Evolutionary conservation across 106 monocot species (phyloP), one percentile per base, ranked within the genome.

Genomic region (Dioscorea dumetorum): DNA sequence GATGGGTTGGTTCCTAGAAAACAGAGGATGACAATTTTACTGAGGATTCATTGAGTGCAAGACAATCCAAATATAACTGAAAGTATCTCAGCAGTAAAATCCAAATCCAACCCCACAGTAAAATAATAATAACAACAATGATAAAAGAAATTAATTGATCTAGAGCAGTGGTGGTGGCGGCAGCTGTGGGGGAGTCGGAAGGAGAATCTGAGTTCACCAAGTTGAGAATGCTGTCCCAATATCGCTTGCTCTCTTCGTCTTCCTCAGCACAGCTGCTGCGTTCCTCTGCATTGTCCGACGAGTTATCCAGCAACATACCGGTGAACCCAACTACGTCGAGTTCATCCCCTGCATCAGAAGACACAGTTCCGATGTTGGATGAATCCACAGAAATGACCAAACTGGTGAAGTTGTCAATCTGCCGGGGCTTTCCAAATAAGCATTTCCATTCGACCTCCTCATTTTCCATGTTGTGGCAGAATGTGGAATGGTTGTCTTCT

Each of bases 211-310:
- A 84, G 61, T 79, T 81, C 11, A 82, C 88, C 76, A 79, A 58
- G 69, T 79, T 76, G 16, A 88, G 71, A 58, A 88, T 84, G 49
- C 78, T 71, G 63, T 66, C 79, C 88, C 88, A 88, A 70, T 88
- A 84, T 73, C 60, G 81, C 73, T 71, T 79, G 74, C 60, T 73
- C 41, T 41, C 41, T 41, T 41, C 73, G 24, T 66, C 71, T 49
- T 72, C 74, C 5, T 62, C 64, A 19, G 49, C 67, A 12, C 67
- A 50, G 60, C 77, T 70, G 8, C 69, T 52, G 17, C 58, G 67
- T 15, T 32, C 51, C 33, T 19, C 67, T 11, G 11, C 61, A 41
- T 41, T 41, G 41, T 41, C 41, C 6, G 41, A 41, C 9, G 75
- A 62, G 35, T 77, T 79, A 15, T 64, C 73, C 51, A 82, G 73